Percentiles rank a stretch among this genome's conserved stretches.
Conservation (phyloP, 768 basidiomycete genomes). For the Boletus rubropictus region DNA sequence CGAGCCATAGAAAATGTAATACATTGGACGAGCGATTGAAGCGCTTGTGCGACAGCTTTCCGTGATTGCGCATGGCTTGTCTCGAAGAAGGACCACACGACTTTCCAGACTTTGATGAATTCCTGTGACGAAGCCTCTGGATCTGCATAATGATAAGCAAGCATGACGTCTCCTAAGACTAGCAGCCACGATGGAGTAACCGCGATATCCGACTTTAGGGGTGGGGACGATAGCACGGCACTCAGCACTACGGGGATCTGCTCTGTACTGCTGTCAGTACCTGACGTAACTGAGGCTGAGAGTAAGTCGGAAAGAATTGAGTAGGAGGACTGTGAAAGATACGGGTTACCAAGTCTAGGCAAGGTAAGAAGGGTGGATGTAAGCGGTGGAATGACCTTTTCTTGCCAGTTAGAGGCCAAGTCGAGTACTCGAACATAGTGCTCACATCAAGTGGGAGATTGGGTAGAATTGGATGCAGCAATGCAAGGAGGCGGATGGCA, state of each 20-base stretch:
- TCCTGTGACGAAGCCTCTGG: constrained; percentile 47
- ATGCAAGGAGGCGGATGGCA: constrained; percentile 72
- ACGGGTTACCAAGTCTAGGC: constrained; percentile 82
- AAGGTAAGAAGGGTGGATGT: constrained; percentile 69
- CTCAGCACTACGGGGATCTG: constrained; percentile 59
- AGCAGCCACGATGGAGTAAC: constrained; percentile 75
- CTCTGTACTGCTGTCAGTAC: constrained; percentile 42
- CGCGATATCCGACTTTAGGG: constrained; percentile 60
- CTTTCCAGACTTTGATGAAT: constrained; percentile 65
- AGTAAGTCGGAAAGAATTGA: constrained; percentile 82
- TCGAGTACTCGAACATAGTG: constrained; percentile 14
- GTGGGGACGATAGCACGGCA: constrained; percentile 63
- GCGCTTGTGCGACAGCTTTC: constrained; percentile 57
- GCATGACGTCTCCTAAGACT: constrained; percentile 67
- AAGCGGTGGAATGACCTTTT: constrained; percentile 66
- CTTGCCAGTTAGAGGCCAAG: constrained; percentile 10
- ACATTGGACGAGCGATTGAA: constrained; percentile 61
- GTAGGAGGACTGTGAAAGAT: constrained; percentile 84
- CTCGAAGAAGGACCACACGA: constrained; percentile 73
- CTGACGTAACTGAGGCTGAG: constrained; percentile 45
- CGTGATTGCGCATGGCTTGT: constrained; percentile 56
- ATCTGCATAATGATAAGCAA: constrained; percentile 53
- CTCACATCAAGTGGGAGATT: constrained; percentile 67
- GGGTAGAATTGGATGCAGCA: constrained; percentile 57
- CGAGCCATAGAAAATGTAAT: constrained; percentile 60